Percentiles rank a stretch among this genome's conserved stretches.
Evolutionary conservation across 331 rosid species (phyloP).

Genomic region (Quercus lobata): DNA sequence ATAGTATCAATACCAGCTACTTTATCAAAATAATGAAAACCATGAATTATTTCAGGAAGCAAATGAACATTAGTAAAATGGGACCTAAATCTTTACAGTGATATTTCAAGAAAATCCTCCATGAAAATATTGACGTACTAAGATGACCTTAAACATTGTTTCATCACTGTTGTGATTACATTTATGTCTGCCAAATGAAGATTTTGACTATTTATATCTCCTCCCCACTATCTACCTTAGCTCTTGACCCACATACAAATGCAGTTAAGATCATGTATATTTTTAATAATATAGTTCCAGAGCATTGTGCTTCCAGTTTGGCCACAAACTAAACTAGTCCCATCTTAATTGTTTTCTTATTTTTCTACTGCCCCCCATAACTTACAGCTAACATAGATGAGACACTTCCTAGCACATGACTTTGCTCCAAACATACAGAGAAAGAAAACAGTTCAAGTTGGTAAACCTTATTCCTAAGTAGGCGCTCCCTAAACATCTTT

Average conservation of each 20-base stretch:
- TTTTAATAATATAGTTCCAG: not conserved
- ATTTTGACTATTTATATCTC: slow-evolving; percentile 2
- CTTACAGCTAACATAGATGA: slow-evolving; percentile 7
- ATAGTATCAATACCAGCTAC: slow-evolving; percentile 13
- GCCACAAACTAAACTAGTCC: not conserved
- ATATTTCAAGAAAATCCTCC: slow-evolving; percentile 10
- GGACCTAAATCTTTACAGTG: slow-evolving; percentile 1
- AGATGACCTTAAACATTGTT: not conserved
- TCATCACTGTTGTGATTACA: not conserved
- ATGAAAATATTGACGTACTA: not conserved
- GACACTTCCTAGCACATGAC: not conserved
- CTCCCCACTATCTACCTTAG: not conserved
- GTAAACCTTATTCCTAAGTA: slow-evolving; percentile 84
- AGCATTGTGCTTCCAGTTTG: not conserved
- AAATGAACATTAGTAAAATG: not conserved
- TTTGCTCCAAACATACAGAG: slow-evolving; percentile 19
- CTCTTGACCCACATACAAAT: slow-evolving; percentile 4
- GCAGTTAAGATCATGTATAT: slow-evolving; percentile 3
- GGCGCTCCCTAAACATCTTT: slow-evolving; percentile 74
- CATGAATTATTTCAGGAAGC: not conserved
- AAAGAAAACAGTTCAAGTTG: slow-evolving; percentile 15
- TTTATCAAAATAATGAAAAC: not conserved
- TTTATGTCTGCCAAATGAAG: slow-evolving; percentile 8
- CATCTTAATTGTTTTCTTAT: slow-evolving; percentile 2
- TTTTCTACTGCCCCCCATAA: not conserved